A percentile compares a stretch with the other conserved stretches of the same genome.
phyloP scores from a whole-genome alignment of 2,329 filamentous ascomycete genomes.

The Fusarium begoniae region DNA sequence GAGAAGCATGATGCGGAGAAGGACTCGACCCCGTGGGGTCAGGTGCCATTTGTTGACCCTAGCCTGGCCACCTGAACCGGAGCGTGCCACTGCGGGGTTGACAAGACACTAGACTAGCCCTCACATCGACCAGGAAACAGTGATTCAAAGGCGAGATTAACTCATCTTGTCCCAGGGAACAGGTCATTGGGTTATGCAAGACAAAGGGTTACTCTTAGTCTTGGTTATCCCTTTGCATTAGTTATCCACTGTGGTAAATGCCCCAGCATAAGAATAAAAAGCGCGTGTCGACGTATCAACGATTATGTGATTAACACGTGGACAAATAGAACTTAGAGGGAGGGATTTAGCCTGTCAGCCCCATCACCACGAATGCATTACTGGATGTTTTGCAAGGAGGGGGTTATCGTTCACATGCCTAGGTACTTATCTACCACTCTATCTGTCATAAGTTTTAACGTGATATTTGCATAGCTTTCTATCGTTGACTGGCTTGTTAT shows the following conservation, averaged over 20 bases:
- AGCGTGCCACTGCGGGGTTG: background rate
- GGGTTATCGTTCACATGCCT: background rate
- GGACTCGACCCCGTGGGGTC: background rate
- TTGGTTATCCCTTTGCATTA: accelerated
- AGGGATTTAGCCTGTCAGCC: background rate
- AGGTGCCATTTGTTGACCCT: background rate
- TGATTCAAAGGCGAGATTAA: background rate
- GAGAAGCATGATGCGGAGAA: background rate
- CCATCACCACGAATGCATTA: background rate
- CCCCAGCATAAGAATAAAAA: background rate
- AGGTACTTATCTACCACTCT: background rate
- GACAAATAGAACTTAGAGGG: background rate
- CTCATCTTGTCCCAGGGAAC: background rate
- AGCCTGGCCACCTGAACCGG: background rate
- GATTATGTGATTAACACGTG: background rate
- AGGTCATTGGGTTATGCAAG: background rate
- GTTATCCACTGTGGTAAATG: background rate
- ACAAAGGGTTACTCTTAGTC: accelerated
- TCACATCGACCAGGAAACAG: background rate
- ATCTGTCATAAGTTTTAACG: accelerated
- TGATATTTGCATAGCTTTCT: background rate
- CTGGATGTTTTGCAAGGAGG: background rate
- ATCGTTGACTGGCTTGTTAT: background rate
- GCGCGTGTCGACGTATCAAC: background rate
- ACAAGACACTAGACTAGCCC: accelerated